A percentile compares a stretch with the other conserved stretches of the same genome.
These are phyloP conservation scores for Pseudogymnoascus sp. DNA, from an alignment of 2,329 filamentous ascomycete species.

Conservation along the genomic window DNA sequence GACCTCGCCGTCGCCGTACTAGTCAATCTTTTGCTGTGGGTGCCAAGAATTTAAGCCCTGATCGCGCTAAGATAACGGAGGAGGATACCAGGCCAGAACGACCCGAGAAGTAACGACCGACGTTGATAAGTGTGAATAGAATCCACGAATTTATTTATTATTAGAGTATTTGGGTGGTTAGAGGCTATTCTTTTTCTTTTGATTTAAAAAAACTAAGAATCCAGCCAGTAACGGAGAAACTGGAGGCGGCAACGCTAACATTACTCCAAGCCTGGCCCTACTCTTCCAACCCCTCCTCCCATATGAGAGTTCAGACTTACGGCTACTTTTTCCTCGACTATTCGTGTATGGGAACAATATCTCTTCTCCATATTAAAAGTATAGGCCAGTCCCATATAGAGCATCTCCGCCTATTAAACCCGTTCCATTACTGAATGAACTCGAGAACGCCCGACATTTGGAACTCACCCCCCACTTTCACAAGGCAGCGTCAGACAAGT, in stretches of 20 bases:
- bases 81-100: conserved; percentile 11
- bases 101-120: conserved; percentile 1
- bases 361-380: not conserved
- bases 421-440: not conserved
- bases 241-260: not conserved
- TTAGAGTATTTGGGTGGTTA: not conserved
- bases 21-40: conserved; percentile 25
- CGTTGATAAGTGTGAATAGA: not conserved
- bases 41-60: conserved; percentile 12
- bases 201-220: not conserved
- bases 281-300: not conserved
- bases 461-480: conserved; percentile 3
- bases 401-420: not conserved
- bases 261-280: not conserved
- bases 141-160: conserved; percentile 2
- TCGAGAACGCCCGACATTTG: not conserved
- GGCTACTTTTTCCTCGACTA: not conserved
- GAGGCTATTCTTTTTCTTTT: not conserved
- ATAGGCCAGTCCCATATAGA: not conserved
- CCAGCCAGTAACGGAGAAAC: conserved; percentile 1
- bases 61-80: conserved; percentile 43
- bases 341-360: not conserved
- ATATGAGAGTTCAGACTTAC: not conserved
- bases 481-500: conserved; percentile 2
- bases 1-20: conserved; percentile 15